These are phyloP conservation scores for Cyphellophora europaea DNA, from an alignment of 2,329 filamentous ascomycete species.

Conservation along the genomic window DNA sequence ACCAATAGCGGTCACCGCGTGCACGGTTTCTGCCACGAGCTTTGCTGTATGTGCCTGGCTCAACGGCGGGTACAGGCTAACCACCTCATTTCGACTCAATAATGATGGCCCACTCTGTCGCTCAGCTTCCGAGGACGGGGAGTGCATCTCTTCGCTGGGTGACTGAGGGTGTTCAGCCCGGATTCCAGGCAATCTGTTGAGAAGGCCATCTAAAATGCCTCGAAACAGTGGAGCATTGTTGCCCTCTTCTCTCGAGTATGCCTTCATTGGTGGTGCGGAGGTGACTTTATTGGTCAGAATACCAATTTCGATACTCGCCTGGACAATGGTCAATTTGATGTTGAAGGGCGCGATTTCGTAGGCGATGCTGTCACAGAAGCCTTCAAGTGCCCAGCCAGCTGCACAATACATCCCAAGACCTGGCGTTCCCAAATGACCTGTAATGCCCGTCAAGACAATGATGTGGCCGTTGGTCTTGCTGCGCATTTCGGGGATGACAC, in stretches of 20 bases:
- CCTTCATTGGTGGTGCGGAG: constrained; percentile 67
- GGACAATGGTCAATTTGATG: constrained; percentile 89
- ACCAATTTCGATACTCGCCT: constrained; percentile 88
- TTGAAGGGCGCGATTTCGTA: constrained; percentile 98
- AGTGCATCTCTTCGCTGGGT: constrained; percentile 14
- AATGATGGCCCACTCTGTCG: constrained; percentile 17
- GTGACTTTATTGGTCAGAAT: constrained; percentile 79
- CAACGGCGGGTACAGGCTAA: constrained; percentile 66
- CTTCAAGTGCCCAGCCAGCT: constrained; percentile 88
- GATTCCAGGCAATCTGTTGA: constrained; percentile 66
- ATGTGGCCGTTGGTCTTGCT: constrained; percentile 78
- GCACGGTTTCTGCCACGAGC: constrained; percentile 78
- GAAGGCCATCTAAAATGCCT: constrained; percentile 69
- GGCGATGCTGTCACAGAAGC: constrained; percentile 86
- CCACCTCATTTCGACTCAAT: constrained; percentile 30
- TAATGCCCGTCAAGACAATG: constrained; percentile 79
- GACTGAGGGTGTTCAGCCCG: constrained; percentile 26
- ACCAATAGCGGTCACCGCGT: constrained; percentile 83
- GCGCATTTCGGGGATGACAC: constrained; percentile 69
- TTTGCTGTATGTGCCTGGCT: constrained; percentile 59
- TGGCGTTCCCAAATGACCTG: constrained; percentile 85
- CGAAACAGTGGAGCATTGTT: constrained; percentile 73
- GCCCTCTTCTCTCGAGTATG: constrained; percentile 53
- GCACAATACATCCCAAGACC: constrained; percentile 86
- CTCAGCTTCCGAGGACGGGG: constrained; percentile 16